These are phyloP conservation scores for Bryum argenteum DNA, from an alignment of 225 moss, liverwort and hornwort species.

Conservation along the genomic window DNA sequence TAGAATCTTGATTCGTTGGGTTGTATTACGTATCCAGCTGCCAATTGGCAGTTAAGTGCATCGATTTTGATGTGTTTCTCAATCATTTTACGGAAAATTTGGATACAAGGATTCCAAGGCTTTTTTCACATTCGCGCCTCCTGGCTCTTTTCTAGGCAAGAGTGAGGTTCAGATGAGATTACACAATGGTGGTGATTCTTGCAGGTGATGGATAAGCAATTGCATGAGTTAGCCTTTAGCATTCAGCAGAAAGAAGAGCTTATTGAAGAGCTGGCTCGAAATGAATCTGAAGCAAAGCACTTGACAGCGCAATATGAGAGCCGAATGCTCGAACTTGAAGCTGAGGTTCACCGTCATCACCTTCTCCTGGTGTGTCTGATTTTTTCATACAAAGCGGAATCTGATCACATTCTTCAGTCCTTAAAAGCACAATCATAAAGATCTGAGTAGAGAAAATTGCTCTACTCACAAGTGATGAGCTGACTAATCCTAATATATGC, in stretches of 20 bases:
- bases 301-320: conserved; percentile 73
- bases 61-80: background rate
- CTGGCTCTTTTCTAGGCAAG: background rate
- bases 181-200: background rate
- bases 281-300: conserved; percentile 78
- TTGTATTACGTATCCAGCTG: background rate
- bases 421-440: background rate
- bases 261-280: conserved; percentile 67
- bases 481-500: background rate
- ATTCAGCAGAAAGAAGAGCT: conserved; percentile 83
- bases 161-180: background rate
- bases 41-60: background rate
- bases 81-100: conserved; percentile 10
- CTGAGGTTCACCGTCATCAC: conserved; percentile 72
- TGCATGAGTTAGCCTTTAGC: conserved; percentile 73
- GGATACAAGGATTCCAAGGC: background rate
- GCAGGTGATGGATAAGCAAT: conserved; percentile 81
- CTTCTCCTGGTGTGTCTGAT: conserved; percentile 54
- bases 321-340: conserved; percentile 83
- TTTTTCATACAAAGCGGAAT: conserved; percentile 20
- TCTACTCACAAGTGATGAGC: background rate
- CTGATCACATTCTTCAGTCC: conserved; percentile 18
- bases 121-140: background rate
- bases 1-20: background rate
- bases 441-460: background rate